Evolutionary conservation across 768 basidiomycete genomes (phyloP).

Genomic region (Pholiota molesta): DNA sequence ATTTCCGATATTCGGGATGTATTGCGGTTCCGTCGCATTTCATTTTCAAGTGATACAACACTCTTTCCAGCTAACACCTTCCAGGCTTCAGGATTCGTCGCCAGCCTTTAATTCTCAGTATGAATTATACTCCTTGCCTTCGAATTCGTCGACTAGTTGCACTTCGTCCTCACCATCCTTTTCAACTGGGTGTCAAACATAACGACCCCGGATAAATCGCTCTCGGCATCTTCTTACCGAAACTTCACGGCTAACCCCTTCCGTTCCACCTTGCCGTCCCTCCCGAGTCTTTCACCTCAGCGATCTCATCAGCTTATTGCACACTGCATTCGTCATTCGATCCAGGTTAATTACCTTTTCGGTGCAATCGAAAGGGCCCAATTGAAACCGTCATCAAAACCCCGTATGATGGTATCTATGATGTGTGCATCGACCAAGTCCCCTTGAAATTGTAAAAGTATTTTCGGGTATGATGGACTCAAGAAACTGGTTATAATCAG

Average conservation of each 20-base stretch:
- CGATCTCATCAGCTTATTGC: background rate
- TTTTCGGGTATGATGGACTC: conserved; percentile 1
- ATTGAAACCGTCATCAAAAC: conserved; percentile 1
- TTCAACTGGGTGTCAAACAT: background rate
- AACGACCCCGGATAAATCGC: background rate
- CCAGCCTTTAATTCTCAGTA: too few species aligned
- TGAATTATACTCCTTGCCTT: too few species aligned
- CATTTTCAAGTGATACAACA: background rate
- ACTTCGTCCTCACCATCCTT: background rate
- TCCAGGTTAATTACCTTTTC: background rate
- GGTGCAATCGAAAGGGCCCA: background rate
- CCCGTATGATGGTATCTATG: conserved; percentile 3
- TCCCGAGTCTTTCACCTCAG: background rate
- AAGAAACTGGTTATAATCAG: background rate
- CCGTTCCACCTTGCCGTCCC: background rate
- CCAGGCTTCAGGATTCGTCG: too few species aligned
- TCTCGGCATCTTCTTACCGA: background rate
- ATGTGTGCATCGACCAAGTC: background rate
- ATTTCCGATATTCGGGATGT: background rate
- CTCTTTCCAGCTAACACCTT: too few species aligned
- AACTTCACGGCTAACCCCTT: background rate
- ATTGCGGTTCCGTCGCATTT: background rate
- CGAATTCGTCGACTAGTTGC: too few species aligned
- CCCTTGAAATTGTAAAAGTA: background rate
- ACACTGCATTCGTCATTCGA: background rate